Evolutionary conservation across 2,329 filamentous ascomycete genomes (phyloP), one percentile per base, ranked within the genome.

Genomic region (Talaromyces sp.): DNA sequence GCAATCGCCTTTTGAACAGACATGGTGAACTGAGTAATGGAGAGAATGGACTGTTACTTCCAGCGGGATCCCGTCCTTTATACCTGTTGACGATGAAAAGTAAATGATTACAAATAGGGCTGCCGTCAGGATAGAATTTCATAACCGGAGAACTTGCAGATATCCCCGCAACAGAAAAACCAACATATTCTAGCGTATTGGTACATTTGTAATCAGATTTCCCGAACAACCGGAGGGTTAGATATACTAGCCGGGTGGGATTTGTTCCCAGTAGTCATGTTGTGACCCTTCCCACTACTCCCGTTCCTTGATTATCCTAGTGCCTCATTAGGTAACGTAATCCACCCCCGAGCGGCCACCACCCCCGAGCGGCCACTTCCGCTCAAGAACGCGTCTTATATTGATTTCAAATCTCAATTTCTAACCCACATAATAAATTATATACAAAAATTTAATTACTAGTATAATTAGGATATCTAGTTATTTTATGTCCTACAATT

Each of bases 1-100:
- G 71, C 61, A 55, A 80, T 69, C 22, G 77, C 76, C 64, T 79
- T 78, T n/a, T 53, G 49, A 30, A 53, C 49, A 53, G 49, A 30
- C 49, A 53, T 53, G 11, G 49, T 57, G 56, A 30, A 58, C 53
- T 22, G 13, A 2, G 11, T 25, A 17, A 13, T 44, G 9, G 22
- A 47, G 2, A 47, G 7, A 47, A 25, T 47, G 9, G 4, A 3
- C n/a, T 13, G 44, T 5, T 39, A 9, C 36, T 39, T n/a, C 17
- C 6, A n/a, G 36, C 17, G 52, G 52, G 22, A 11, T 9, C 13
- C 11, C 4, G 25, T 25, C 4, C 19, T 47, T 47, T 47, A 47
- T 47, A 47, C 19, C 15, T 22, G 7, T 11, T n/a, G 42, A 10
- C 42, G n/a, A 44, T 19, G 44, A 25, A 5, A 19, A 25, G 22